These are phyloP conservation scores for Parasitella parasitica DNA, from an alignment of 371 early-diverging fungal genomes.

Conservation along the genomic window DNA sequence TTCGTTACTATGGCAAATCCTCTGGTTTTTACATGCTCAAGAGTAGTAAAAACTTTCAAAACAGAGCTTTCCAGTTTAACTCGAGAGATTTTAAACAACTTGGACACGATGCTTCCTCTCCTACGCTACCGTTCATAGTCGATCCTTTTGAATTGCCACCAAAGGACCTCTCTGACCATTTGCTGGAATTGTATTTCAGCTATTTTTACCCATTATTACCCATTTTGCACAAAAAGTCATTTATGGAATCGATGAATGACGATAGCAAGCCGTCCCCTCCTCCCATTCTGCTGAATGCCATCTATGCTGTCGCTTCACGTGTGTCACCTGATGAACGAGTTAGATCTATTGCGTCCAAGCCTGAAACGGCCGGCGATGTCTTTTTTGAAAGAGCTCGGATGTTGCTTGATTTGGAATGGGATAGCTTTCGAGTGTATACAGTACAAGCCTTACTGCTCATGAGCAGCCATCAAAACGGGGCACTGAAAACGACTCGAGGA, in stretches of 20 bases:
- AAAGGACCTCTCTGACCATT: constrained; percentile 59
- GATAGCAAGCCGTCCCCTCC: constrained; percentile 33
- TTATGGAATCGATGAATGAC: constrained; percentile 45
- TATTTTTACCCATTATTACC: constrained; percentile 70
- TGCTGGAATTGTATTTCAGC: constrained; percentile 67
- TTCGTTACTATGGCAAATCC: constrained; percentile 49
- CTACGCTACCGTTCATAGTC: constrained; percentile 6
- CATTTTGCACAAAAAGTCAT: constrained; percentile 65
- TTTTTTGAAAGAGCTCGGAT: constrained; percentile 48
- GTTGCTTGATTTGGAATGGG: constrained; percentile 44
- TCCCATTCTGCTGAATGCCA: constrained; percentile 53
- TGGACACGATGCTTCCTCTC: not conserved
- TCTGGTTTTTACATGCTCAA: constrained; percentile 52
- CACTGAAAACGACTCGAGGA: constrained; percentile 42
- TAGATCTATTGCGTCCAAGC: constrained; percentile 27
- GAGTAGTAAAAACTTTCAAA: constrained; percentile 35
- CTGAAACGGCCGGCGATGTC: constrained; percentile 47
- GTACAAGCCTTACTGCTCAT: constrained; percentile 45
- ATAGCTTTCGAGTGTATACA: constrained; percentile 39
- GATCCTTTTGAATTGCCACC: constrained; percentile 58
- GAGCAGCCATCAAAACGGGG: constrained; percentile 52
- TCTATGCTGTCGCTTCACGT: constrained; percentile 48
- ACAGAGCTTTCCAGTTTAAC: constrained; percentile 39
- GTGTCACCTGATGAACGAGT: constrained; percentile 44
- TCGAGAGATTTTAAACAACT: constrained; percentile 16